phyloP scores from a whole-genome alignment of 768 basidiomycete genomes.

The Antrodiella citrinella region DNA sequence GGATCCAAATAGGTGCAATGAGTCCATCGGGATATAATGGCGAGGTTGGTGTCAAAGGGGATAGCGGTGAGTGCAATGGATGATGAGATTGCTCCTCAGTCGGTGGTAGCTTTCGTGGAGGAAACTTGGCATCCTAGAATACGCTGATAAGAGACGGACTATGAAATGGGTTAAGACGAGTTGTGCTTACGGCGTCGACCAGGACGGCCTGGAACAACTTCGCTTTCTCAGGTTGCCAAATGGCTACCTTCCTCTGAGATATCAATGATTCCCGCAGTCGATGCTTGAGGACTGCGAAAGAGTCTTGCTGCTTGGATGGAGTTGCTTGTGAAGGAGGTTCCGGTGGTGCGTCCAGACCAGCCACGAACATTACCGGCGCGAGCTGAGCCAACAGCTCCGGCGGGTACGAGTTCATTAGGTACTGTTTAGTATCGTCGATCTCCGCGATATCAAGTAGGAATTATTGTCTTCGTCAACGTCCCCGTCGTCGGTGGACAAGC shows the following conservation, averaged over 20 bases:
- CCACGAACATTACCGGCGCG: slow-evolving; percentile 91
- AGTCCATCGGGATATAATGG: slow-evolving; percentile 92
- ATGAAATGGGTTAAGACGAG: neutral
- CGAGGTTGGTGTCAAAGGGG: slow-evolving; percentile 80
- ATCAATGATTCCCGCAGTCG: slow-evolving; percentile 67
- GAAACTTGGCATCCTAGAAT: slow-evolving; percentile 63
- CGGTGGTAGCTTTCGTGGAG: slow-evolving; percentile 69
- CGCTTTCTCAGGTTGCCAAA: slow-evolving; percentile 67
- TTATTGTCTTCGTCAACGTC: neutral
- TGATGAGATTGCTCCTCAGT: slow-evolving; percentile 50
- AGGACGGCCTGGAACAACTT: slow-evolving; percentile 77
- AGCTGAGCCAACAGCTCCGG: slow-evolving; percentile 83
- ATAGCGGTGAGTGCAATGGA: slow-evolving; percentile 81
- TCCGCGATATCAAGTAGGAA: neutral
- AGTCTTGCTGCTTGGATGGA: slow-evolving; percentile 35
- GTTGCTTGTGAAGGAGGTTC: slow-evolving; percentile 11
- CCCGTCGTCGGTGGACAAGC: neutral
- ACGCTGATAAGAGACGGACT: neutral
- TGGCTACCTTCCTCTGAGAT: slow-evolving; percentile 50
- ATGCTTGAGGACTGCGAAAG: slow-evolving; percentile 49
- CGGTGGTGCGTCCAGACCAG: slow-evolving; percentile 53
- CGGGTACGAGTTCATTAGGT: slow-evolving; percentile 93
- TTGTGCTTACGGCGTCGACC: slow-evolving; percentile 60
- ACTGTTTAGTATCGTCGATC: neutral
- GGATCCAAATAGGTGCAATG: slow-evolving; percentile 96